phyloP scores from a whole-genome alignment of 768 basidiomycete species.

The Polyporus arcularius region DNA sequence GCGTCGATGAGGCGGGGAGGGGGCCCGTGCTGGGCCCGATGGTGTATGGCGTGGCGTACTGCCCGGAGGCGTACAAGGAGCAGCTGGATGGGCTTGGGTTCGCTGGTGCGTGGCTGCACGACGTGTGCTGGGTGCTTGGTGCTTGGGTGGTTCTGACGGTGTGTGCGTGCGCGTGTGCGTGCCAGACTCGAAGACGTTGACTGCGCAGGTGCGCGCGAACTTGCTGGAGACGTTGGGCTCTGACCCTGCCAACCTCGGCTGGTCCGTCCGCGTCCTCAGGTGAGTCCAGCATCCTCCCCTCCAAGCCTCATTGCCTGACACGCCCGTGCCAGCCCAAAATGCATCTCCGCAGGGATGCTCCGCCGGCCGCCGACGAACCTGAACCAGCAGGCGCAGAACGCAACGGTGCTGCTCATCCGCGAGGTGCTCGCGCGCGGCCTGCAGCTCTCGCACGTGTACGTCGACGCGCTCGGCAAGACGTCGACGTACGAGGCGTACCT shows the following conservation, averaged over 20 bases:
- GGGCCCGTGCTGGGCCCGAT: constrained; percentile 95
- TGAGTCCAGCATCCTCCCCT: constrained; percentile 26
- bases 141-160: too few species aligned
- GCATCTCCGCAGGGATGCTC: constrained; percentile 91
- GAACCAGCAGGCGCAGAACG: constrained; percentile 85
- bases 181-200: constrained; percentile 93
- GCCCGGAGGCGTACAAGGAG: constrained; percentile 75
- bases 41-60: constrained; percentile 95
- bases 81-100: constrained; percentile 82
- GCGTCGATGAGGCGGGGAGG: constrained; percentile 98
- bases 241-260: constrained; percentile 70
- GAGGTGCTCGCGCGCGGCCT: constrained; percentile 83
- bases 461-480: constrained; percentile 91
- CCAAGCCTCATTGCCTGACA: neutral
- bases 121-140: too few species aligned
- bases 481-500: constrained; percentile 85
- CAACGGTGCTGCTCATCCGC: constrained; percentile 85
- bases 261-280: constrained; percentile 83
- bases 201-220: constrained; percentile 62
- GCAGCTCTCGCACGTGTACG: constrained; percentile 77
- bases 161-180: too few species aligned
- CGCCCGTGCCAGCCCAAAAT: constrained; percentile 67
- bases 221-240: constrained; percentile 69
- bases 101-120: constrained; percentile 69
- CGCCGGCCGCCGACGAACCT: constrained; percentile 81